Conservation (phyloP, 768 basidiomycete species). For the Suillus plorans region DNA sequence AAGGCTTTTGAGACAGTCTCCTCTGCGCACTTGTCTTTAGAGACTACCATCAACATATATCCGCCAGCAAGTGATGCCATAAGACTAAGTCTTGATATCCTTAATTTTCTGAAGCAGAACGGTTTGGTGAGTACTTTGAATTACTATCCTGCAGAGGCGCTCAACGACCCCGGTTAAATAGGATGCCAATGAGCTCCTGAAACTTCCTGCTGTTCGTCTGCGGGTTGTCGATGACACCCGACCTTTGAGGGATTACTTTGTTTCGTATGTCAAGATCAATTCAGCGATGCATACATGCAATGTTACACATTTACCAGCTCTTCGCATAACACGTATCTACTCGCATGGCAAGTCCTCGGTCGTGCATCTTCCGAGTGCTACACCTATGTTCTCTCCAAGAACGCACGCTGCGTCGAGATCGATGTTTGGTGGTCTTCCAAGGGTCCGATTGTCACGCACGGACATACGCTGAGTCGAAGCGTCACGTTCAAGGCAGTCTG, state of each 20-base stretch:
- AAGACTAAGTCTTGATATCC: conserved; percentile 39
- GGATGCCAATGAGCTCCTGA: conserved; percentile 32
- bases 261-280: conserved; percentile 36
- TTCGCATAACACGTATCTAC: conserved; percentile 67
- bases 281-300: background rate
- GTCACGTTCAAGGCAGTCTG: conserved; percentile 55
- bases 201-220: conserved; percentile 34
- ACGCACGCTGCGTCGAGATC: conserved; percentile 63
- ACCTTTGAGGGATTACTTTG: conserved; percentile 55
- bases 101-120: conserved; percentile 33
- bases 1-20: background rate
- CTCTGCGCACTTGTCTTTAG: conserved; percentile 8
- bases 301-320: conserved; percentile 36
- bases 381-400: conserved; percentile 49
- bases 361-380: conserved; percentile 54
- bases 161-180: background rate
- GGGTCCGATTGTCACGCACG: conserved; percentile 60
- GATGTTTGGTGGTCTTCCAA: conserved; percentile 62
- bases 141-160: background rate
- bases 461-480: conserved; percentile 54
- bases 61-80: conserved; percentile 16
- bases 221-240: conserved; percentile 40
- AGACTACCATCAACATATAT: conserved; percentile 16
- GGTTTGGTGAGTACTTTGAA: conserved; percentile 27
- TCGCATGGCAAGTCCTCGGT: conserved; percentile 57